Conservation (phyloP, 768 basidiomycete genomes). For the Hydnum rufescens region DNA sequence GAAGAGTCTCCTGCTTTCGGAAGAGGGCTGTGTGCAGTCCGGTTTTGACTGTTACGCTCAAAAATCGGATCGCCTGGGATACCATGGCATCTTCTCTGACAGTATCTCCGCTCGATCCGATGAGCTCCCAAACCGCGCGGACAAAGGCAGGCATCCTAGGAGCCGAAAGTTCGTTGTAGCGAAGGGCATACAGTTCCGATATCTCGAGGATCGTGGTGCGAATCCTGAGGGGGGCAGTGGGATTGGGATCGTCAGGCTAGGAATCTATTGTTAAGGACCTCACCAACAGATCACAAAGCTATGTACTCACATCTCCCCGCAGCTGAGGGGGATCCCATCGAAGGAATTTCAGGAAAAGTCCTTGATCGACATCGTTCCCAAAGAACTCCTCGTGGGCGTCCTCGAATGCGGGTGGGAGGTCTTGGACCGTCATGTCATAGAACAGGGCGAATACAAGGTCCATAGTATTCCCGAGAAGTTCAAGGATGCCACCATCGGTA, state of each 20-base stretch:
- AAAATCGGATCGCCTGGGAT: constrained; percentile 74
- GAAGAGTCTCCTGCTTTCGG: constrained; percentile 52
- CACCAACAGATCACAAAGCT: background rate
- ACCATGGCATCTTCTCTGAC: constrained; percentile 23
- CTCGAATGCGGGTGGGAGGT: constrained; percentile 86
- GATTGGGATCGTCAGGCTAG: constrained; percentile 60
- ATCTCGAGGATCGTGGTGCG: constrained; percentile 84
- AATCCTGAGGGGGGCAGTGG: constrained; percentile 75
- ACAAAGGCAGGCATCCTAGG: constrained; percentile 55
- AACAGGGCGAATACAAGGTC: constrained; percentile 69
- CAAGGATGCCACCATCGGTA: constrained; percentile 14
- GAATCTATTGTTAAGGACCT: background rate
- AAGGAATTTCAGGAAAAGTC: constrained; percentile 62
- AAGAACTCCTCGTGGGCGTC: constrained; percentile 76
- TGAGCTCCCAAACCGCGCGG: constrained; percentile 72
- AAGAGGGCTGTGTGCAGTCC: constrained; percentile 68
- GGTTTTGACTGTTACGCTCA: constrained; percentile 80
- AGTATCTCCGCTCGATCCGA: constrained; percentile 17
- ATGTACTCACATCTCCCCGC: constrained; percentile 40
- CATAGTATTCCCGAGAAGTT: constrained; percentile 49
- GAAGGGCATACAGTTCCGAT: constrained; percentile 69
- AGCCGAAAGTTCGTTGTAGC: constrained; percentile 60
- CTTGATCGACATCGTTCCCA: constrained; percentile 21
- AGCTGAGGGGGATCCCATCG: constrained; percentile 57
- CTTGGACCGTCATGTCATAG: constrained; percentile 88